Percentiles rank a stretch among this genome's conserved stretches.
Evolutionary conservation across 2,329 filamentous ascomycete genomes (phyloP).

Genomic region (Claviceps purpurea): DNA sequence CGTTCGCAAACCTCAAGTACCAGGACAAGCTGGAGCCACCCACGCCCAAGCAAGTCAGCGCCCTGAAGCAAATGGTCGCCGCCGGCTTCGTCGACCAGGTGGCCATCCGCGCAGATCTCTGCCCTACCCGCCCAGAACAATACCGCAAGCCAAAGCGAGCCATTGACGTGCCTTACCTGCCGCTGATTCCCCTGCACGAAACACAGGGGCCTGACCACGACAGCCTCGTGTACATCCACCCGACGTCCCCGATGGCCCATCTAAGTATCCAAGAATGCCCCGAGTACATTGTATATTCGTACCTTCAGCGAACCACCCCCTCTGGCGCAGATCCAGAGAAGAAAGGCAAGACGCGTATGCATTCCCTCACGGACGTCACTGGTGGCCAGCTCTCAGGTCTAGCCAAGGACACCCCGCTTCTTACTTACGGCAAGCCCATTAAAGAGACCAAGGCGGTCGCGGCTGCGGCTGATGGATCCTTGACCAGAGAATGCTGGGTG

Average conservation of each 20-base stretch:
- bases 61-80: conserved; percentile 81
- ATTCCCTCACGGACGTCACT: conserved; percentile 68
- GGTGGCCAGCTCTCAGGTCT: conserved; percentile 63
- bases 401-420: conserved; percentile 70
- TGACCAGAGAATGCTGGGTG: conserved; percentile 65
- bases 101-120: conserved; percentile 80
- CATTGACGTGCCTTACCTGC: conserved; percentile 84
- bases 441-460: conserved; percentile 54
- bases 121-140: conserved; percentile 56
- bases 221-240: conserved; percentile 73
- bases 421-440: conserved; percentile 81
- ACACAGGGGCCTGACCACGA: conserved; percentile 32
- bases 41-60: conserved; percentile 55
- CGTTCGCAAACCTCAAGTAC: conserved; percentile 43
- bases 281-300: conserved; percentile 74
- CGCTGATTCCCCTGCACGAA: conserved; percentile 56
- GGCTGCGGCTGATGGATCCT: conserved; percentile 22
- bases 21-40: conserved; percentile 44
- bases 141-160: conserved; percentile 64
- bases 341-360: conserved; percentile 67
- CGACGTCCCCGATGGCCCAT: conserved; percentile 66
- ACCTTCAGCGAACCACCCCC: conserved; percentile 58
- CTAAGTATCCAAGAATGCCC: conserved; percentile 61
- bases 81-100: conserved; percentile 91
- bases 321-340: conserved; percentile 38